Percentiles rank a stretch among this genome's conserved stretches.
Conservation (phyloP, 2,329 filamentous ascomycete genomes). For the Trichoderma sp. region DNA sequence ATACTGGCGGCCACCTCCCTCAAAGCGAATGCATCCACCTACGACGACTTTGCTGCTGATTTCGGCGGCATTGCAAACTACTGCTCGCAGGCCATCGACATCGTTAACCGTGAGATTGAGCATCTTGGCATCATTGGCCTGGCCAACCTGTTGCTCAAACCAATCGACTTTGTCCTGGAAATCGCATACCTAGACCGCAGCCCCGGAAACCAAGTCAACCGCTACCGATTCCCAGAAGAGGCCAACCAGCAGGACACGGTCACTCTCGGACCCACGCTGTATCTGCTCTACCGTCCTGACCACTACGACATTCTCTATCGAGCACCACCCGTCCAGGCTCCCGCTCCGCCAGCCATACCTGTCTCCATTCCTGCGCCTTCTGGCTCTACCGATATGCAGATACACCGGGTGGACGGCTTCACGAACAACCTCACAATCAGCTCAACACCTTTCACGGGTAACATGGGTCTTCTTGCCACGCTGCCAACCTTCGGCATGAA, state of each 20-base stretch:
- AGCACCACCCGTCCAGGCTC: constrained; percentile 31
- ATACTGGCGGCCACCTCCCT: constrained; percentile 83
- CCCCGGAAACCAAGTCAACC: constrained; percentile 71
- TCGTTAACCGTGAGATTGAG: constrained; percentile 80
- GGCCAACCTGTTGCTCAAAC: constrained; percentile 74
- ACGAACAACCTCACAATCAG: constrained; percentile 45
- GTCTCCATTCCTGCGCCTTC: constrained; percentile 28
- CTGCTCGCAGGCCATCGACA: constrained; percentile 68
- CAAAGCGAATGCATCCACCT: constrained; percentile 67
- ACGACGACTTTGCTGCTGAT: constrained; percentile 67
- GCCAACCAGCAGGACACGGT: constrained; percentile 44
- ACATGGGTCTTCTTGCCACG: constrained; percentile 45
- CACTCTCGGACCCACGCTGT: constrained; percentile 52
- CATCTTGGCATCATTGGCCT: constrained; percentile 79
- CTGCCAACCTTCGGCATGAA: constrained; percentile 44
- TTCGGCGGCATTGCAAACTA: constrained; percentile 62
- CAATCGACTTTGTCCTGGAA: constrained; percentile 75
- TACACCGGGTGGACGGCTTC: constrained; percentile 51
- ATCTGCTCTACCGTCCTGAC: constrained; percentile 66
- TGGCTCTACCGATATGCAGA: constrained; percentile 43
- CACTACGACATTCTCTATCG: constrained; percentile 96
- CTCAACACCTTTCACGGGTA: constrained; percentile 41
- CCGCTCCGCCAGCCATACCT: not conserved
- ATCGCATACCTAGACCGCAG: constrained; percentile 90
- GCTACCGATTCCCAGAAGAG: constrained; percentile 61